Percentiles rank a stretch among this genome's conserved stretches.
Evolutionary conservation across 1,139 yeast species (phyloP).

Genomic region (Arxiozyma telluris): DNA sequence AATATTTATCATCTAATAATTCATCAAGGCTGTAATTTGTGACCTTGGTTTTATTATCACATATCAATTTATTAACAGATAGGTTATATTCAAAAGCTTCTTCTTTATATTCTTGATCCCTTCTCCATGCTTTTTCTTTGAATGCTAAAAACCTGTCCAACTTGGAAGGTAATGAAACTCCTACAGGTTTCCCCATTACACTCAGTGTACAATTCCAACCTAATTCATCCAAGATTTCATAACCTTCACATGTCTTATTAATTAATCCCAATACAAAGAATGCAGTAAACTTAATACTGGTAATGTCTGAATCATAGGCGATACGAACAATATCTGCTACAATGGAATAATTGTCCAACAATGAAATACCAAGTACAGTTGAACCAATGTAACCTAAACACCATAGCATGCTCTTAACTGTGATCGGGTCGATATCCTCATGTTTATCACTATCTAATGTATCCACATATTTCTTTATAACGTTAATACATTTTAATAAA

Average conservation of each 20-base stretch:
- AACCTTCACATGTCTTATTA: constrained; percentile 66
- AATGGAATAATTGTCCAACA: constrained; percentile 54
- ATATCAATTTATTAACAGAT: constrained; percentile 13
- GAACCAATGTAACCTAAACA: constrained; percentile 78
- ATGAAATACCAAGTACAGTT: constrained; percentile 54
- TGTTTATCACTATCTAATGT: neutral
- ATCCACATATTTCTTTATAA: constrained; percentile 32
- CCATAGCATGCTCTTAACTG: constrained; percentile 75
- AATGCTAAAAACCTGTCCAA: constrained; percentile 24
- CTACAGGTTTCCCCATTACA: constrained; percentile 43
- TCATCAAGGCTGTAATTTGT: constrained; percentile 15
- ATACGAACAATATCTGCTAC: constrained; percentile 47
- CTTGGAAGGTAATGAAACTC: constrained; percentile 47
- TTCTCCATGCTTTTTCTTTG: constrained; percentile 19
- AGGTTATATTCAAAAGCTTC: constrained; percentile 16
- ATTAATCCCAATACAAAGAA: constrained; percentile 71
- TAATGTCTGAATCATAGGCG: constrained; percentile 45
- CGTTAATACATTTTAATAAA: constrained; percentile 37
- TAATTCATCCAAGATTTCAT: constrained; percentile 74
- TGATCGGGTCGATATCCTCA: constrained; percentile 29
- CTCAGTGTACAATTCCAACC: constrained; percentile 64
- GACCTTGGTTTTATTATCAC: constrained; percentile 9
- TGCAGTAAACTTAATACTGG: constrained; percentile 67
- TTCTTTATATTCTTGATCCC: constrained; percentile 12
- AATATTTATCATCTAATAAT: constrained; percentile 17